Evolutionary conservation across 345 rosid genomes (phyloP).

Genomic region (Syzygium grande): DNA sequence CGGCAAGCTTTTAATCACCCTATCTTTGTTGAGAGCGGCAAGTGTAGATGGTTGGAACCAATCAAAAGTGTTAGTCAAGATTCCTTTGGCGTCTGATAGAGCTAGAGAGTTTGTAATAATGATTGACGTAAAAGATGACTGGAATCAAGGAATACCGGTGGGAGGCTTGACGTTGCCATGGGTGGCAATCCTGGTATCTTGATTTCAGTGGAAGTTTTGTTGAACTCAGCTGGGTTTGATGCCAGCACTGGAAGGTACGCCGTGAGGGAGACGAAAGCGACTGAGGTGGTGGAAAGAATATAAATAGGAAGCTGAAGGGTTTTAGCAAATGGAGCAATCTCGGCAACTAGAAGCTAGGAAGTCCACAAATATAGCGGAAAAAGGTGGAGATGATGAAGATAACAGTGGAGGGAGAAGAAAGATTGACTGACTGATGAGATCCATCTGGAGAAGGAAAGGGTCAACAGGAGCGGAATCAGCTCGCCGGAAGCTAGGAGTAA

Average conservation of each 20-base stretch:
- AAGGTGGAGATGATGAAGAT: constrained; percentile 10
- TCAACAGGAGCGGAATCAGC: constrained; percentile 1
- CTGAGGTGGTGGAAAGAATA: constrained; percentile 14
- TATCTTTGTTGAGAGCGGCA: constrained; percentile 2
- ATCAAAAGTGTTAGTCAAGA: constrained; percentile 26
- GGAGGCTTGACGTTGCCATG: constrained; percentile 18
- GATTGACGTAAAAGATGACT: neutral
- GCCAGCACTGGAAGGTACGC: neutral
- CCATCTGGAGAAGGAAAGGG: constrained; percentile 26
- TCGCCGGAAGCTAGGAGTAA: neutral
- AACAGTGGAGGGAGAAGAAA: constrained; percentile 19
- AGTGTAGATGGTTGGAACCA: constrained; percentile 14
- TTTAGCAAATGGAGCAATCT: constrained; percentile 1
- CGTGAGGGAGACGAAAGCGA: constrained; percentile 7
- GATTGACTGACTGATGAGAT: constrained; percentile 17
- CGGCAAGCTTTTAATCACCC: constrained; percentile 2
- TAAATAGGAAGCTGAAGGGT: constrained; percentile 14
- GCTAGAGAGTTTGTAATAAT: neutral
- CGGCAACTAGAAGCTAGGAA: neutral
- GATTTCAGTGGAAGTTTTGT: neutral
- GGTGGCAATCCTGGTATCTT: constrained; percentile 22
- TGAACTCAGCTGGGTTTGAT: neutral
- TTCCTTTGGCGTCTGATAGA: constrained; percentile 8
- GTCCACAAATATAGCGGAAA: constrained; percentile 20
- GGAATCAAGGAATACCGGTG: constrained; percentile 8